phyloP scores from a whole-genome alignment of 192 early-diverging fungal species.

The Umbelopsis sp. region DNA sequence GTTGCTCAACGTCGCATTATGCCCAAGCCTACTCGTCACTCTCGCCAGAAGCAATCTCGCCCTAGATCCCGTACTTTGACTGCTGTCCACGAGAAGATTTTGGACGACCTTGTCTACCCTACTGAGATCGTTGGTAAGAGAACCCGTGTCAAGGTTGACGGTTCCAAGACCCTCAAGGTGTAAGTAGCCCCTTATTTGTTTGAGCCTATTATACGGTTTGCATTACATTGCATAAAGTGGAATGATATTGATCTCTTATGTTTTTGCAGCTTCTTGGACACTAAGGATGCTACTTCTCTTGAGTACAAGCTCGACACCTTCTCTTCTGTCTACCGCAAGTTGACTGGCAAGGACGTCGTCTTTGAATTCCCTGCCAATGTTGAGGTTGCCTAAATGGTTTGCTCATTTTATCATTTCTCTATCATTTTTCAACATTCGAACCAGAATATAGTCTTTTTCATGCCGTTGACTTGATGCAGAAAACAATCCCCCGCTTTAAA shows the following conservation, averaged over 20 bases:
- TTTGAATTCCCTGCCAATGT: constrained; percentile 89
- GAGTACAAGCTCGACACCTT: constrained; percentile 99
- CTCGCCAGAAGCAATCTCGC: constrained; percentile 90
- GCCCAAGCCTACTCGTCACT: constrained; percentile 88
- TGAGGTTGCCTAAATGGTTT: constrained; percentile 25
- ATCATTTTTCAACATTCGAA: constrained; percentile 18
- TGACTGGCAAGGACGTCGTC: constrained; percentile 98
- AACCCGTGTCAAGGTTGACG: constrained; percentile 95
- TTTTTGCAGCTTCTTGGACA: constrained; percentile 78
- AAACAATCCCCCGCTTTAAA: constrained; percentile 19
- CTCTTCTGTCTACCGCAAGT: constrained; percentile 90
- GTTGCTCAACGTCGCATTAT: constrained; percentile 92
- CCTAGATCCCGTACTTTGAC: constrained; percentile 97
- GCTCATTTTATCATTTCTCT: neutral
- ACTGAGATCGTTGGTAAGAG: constrained; percentile 99
- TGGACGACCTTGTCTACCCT: constrained; percentile 98
- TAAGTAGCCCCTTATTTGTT: neutral
- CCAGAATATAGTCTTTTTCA: neutral
- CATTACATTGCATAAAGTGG: neutral
- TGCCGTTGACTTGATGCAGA: constrained; percentile 19
- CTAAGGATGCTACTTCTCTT: constrained; percentile 96
- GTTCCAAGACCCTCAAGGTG: constrained; percentile 91
- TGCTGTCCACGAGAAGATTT: constrained; percentile 93
- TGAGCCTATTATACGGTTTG: neutral
- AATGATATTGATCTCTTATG: neutral